phyloP scores from a whole-genome alignment of 2,329 filamentous ascomycete species.

The Colletotrichum chrysophilum region DNA sequence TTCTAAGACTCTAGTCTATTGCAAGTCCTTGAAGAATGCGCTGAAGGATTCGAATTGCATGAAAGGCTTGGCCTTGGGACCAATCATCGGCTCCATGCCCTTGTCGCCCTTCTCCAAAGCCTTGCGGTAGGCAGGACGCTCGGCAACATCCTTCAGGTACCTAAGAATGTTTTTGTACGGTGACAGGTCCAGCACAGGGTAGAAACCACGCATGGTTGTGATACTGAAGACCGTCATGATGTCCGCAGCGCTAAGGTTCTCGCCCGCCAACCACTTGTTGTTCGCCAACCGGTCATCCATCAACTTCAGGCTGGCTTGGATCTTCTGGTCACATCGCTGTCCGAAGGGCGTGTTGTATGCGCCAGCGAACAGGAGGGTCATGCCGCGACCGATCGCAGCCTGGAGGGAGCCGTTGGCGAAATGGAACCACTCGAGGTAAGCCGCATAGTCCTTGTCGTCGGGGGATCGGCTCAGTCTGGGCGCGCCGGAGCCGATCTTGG shows the following conservation, averaged over 20 bases:
- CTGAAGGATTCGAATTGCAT: conserved; percentile 2
- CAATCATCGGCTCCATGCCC: conserved; percentile 36
- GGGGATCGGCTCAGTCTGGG: conserved; percentile 50
- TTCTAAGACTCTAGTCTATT: neutral
- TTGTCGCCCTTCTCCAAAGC: conserved; percentile 57
- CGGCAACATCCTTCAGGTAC: conserved; percentile 49
- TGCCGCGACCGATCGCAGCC: conserved; percentile 38
- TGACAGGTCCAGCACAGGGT: conserved; percentile 41
- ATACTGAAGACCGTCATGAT: conserved; percentile 67
- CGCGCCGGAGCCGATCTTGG: conserved; percentile 24
- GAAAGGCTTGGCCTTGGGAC: conserved; percentile 4
- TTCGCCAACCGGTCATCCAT: conserved; percentile 53
- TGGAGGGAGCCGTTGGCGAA: conserved; percentile 54
- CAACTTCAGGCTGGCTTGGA: conserved; percentile 26
- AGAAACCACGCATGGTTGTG: conserved; percentile 65
- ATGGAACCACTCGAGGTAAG: conserved; percentile 71
- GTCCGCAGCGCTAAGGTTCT: conserved; percentile 69
- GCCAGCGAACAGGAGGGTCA: conserved; percentile 30
- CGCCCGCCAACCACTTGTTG: conserved; percentile 62
- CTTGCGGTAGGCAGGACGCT: conserved; percentile 49
- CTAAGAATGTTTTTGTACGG: conserved; percentile 46
- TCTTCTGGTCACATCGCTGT: neutral
- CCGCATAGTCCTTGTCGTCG: conserved; percentile 53
- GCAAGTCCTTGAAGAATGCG: neutral
- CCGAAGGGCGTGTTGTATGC: conserved; percentile 28